These are phyloP conservation scores for Trichoderma hamatum DNA, from an alignment of 2,329 filamentous ascomycete species.

Conservation along the genomic window DNA sequence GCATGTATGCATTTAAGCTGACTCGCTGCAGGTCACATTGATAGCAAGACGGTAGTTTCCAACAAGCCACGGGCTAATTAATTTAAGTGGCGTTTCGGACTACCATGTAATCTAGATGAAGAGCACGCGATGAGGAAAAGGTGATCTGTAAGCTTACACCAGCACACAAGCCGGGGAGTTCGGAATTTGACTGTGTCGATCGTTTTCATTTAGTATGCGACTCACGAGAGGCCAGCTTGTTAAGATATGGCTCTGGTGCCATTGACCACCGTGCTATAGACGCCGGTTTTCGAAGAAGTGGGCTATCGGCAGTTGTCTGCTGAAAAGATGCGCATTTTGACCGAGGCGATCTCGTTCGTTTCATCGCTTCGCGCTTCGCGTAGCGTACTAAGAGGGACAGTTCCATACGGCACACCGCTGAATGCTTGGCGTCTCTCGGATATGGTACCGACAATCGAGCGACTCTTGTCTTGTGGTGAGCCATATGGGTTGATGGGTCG, in stretches of 20 bases:
- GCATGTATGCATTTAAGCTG: background rate
- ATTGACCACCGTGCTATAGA: background rate
- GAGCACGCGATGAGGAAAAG: background rate
- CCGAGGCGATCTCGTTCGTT: background rate
- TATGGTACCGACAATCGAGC: background rate
- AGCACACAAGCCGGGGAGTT: background rate
- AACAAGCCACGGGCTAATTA: background rate
- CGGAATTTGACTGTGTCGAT: background rate
- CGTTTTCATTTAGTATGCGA: background rate
- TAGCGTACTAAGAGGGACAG: background rate
- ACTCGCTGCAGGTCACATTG: background rate
- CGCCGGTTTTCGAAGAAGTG: background rate
- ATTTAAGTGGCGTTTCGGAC: background rate
- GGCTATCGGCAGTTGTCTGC: background rate
- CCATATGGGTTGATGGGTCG: conserved; percentile 13
- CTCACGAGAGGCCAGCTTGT: background rate
- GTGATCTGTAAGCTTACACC: conserved; percentile 9
- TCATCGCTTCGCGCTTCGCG: background rate
- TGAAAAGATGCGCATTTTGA: background rate
- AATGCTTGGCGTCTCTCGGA: background rate
- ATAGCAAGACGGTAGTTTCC: background rate
- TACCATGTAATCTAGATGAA: background rate
- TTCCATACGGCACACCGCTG: background rate
- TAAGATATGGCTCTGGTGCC: background rate
- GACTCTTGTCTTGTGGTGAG: background rate